Base-by-base conservation (phyloP, 768 basidiomycete species). In the Hysterangium stoloniferum region DNA sequence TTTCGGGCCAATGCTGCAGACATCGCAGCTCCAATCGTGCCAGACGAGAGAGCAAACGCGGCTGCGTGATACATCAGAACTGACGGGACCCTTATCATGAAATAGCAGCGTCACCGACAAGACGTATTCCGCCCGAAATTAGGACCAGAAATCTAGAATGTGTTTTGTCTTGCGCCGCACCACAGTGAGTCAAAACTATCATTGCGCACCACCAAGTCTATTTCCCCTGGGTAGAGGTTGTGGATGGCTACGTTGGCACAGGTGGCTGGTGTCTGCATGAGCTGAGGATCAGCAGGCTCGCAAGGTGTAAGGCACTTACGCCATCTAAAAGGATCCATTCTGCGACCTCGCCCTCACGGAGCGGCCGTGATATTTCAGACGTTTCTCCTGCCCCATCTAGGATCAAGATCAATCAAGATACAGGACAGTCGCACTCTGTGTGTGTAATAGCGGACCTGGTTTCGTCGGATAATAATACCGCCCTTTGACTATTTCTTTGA, bases 321-420 rank as follows among this genome's bases (percentile, higher is more conserved):
- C 87, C 88, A 53, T 90, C 87, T 5, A 96, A 68, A 22, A 98
- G 75, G 51, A 96, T 80, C 94, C 94, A 98, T 68, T 96, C 90
- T 22, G 79, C 84, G 46, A 84, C 68, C 68, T 94, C 92, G 32
- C 79, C 84, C 4, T 82, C 77, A 60, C 78, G 76, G 44, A 93
- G 64, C 4, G 84, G 80, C 49, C 94, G 72, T 19, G 86, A 71
- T 22, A 59, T 59, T 17, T 68, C 61, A 8, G 83, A 79, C 15
- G 67, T 77, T 58, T 94, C 90, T 1, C 93, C 91, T 31, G 65
- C 57, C 12, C 83, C 77, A 55, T 88, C 86, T 70, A 57, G 44
- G 35, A n/a, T 13, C 31, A 52, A 36, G 33, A 9, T 35, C 37
- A 27, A 38, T 51, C 13, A 24, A 19, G 49, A 17, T 20, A 24